Evolutionary conservation across 352 stramenopile species (phyloP).

Genomic region (Phytophthora colocasiae): DNA sequence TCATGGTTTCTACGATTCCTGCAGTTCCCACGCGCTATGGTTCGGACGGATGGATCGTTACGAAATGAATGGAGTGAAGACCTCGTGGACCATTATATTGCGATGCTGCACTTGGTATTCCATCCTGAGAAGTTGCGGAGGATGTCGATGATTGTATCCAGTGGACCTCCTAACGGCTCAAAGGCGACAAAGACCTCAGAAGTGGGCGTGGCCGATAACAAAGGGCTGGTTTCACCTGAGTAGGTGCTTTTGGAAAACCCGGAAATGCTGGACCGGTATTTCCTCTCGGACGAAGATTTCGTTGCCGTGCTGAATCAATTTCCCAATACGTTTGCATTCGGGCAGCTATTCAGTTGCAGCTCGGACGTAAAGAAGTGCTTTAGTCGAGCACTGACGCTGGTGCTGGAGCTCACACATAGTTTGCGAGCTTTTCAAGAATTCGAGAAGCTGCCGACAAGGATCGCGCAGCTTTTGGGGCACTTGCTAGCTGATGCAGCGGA

Average conservation of each 20-base stretch:
- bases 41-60: conserved; percentile 59
- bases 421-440: conserved; percentile 82
- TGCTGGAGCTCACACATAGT: conserved; percentile 79
- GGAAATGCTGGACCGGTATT: conserved; percentile 81
- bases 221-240: conserved; percentile 64
- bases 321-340: conserved; percentile 81
- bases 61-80: conserved; percentile 81
- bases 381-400: conserved; percentile 73
- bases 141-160: conserved; percentile 78
- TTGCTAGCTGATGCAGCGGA: conserved; percentile 65
- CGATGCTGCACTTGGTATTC: conserved; percentile 88
- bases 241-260: conserved; percentile 89
- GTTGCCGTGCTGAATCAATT: conserved; percentile 88
- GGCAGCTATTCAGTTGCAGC: conserved; percentile 74
- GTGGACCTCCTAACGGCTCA: conserved; percentile 42
- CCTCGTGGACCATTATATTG: conserved; percentile 85
- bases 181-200: conserved; percentile 36
- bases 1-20: conserved; percentile 85
- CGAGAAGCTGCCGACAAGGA: conserved; percentile 75
- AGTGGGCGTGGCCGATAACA: conserved; percentile 34
- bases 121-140: conserved; percentile 82
- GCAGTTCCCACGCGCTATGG: conserved; percentile 79
- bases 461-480: conserved; percentile 74
- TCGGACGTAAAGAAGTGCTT: conserved; percentile 84
- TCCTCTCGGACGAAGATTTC: conserved; percentile 87